These are phyloP conservation scores for Tylopilus vinaceipallidus DNA, from an alignment of 768 basidiomycete species.

Conservation along the genomic window DNA sequence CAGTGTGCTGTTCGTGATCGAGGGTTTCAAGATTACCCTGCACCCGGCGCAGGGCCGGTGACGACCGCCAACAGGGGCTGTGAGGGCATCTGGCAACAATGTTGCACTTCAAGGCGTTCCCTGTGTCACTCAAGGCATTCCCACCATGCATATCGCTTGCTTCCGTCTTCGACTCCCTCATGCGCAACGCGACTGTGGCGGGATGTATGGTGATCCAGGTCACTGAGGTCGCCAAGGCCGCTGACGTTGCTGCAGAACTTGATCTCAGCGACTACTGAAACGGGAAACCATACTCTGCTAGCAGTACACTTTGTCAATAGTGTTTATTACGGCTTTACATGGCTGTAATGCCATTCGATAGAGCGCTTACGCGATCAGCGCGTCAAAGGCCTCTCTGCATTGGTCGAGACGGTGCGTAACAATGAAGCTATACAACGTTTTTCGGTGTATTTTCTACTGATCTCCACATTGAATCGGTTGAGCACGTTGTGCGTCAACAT, in stretches of 20 bases:
- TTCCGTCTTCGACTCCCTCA: slow-evolving; percentile 20
- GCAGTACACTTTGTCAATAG: too few species aligned
- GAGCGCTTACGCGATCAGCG: too few species aligned
- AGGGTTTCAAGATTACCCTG: slow-evolving; percentile 35
- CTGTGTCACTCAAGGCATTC: slow-evolving; percentile 16
- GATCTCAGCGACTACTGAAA: too few species aligned
- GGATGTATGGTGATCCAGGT: slow-evolving; percentile 26
- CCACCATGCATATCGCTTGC: slow-evolving; percentile 5
- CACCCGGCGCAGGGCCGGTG: slow-evolving; percentile 28
- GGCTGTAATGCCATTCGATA: too few species aligned
- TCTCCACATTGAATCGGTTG: slow-evolving; percentile 58
- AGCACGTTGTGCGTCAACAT: slow-evolving; percentile 72
- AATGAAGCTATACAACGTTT: too few species aligned
- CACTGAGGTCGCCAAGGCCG: slow-evolving; percentile 22
- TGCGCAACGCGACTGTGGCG: slow-evolving; percentile 11
- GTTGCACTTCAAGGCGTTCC: slow-evolving; percentile 33
- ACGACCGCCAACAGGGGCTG: slow-evolving; percentile 22
- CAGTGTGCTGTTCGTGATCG: slow-evolving; percentile 31
- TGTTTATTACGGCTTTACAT: too few species aligned
- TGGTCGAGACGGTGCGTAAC: too few species aligned
- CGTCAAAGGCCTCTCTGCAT: too few species aligned
- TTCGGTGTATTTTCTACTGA: slow-evolving; percentile 70
- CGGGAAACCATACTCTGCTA: too few species aligned
- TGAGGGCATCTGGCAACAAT: slow-evolving; percentile 30
- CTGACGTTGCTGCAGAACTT: slow-evolving; percentile 17